Base-by-base conservation (phyloP, 257 asterid species). In the Forsythia viridissima region DNA sequence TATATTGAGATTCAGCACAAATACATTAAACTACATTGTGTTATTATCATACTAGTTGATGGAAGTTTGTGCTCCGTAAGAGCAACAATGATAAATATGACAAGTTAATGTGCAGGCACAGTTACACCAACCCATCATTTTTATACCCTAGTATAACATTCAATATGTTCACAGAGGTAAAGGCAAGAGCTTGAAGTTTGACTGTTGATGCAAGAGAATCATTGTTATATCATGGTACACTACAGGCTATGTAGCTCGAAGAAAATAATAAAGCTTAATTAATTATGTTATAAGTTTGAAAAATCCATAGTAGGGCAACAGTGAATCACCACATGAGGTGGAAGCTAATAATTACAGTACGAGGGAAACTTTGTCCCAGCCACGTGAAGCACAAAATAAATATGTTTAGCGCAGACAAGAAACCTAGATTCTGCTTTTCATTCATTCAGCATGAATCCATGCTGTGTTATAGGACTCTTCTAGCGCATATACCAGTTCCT, bases 1-100 rank as follows among this genome's bases (percentile, higher is more conserved):
- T 72, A 82, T 36, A 79, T 63, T 71, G 77, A 72, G 73, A 73
- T 44, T 63, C 71, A 81, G 68, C 59, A 40, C 77, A 75, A 63
- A 80, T 48, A 71, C 18, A 42, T 9, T 66, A 18, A 74, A 46
- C 24, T 38, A 67, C 20, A 36, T 38, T 7, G 46, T 51, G 43
- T 8, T 72, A 82, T 70, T 52, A 72, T 39, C 39, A 69, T 16
- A 7, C 57, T 57, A 51, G 40, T 48, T 69, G 34, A 20, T 20
- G 67, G 67, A 20, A 20, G 9, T 59, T 59, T n/a, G 37, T 59
- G 34, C 67, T 20, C 37, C 67, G 11, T 59, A 8, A 2, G 12
- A 11, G 5, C 30, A 59, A 24, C 11, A 8, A 24, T 6, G 59
- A 46, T 40, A 69, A 40, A 37, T 48, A 74, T 37, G 44, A 75